Base-by-base conservation (phyloP, 73 alveolate species). In the Urostyla sp. region DNA sequence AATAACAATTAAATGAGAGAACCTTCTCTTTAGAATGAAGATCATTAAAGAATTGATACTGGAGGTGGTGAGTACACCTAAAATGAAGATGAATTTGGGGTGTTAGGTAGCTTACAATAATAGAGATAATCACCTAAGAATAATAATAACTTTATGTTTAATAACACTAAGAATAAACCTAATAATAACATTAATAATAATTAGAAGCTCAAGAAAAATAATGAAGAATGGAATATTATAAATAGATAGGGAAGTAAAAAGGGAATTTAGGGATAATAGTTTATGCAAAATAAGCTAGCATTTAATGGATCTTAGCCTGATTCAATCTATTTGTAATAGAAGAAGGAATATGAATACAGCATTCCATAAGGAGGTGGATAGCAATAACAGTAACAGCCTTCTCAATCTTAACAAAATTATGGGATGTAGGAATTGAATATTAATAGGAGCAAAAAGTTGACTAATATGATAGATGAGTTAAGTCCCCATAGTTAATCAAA, bases 401-500 rank as follows among this genome's bases (percentile, higher is more conserved):
- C 23, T 44, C 32, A 23, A 27, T 58, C 51, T 58, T 6, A 66
- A 49, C 54, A 69, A 48, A 45, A 44, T 69, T 16, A 40, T 16
- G 16, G 16, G 52, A 11, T 11, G 52, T 40, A 40, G 20, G 20
- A 40, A 10, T 40, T 10, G 20, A 10, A 10, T 11, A 40, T 40
- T 11, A 16, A 63, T 5, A 26, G 10, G 1, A 69, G 83, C 44
- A 48, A 69, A 49, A 46, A 24, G 83, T 26, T 69, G 53, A 44
- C 24, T 49, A 16, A 59, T 49, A 3, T 52, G 72, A 26, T 48
- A 48, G 83, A 69, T 15, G 83, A 69, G 38, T 20, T 49, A 24
- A 69, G 83, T 31, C 83, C 83, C 3, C 83, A 69, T 53, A n/a
- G n/a, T n/a, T 69, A 67, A 2, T 69, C 83, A 24, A 69, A 69